phyloP scores from a whole-genome alignment of 2,329 filamentous ascomycete genomes.

The Colletotrichum incanum region DNA sequence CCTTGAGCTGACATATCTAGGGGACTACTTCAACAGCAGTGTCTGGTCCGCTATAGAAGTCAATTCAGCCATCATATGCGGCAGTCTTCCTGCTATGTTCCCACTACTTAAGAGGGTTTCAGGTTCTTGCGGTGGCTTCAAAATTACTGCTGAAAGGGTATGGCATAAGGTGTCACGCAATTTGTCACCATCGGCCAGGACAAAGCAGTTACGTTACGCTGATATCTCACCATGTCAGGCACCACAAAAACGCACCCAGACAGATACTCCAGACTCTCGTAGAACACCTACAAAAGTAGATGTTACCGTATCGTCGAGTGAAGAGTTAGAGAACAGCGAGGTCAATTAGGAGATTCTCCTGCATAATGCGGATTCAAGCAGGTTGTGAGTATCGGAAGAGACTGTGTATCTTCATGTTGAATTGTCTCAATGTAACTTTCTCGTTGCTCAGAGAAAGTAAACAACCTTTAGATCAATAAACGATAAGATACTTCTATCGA shows the following conservation, averaged over 20 bases:
- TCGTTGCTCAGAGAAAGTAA: background rate
- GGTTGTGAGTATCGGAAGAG: background rate
- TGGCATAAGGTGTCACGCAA: background rate
- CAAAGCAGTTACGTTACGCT: background rate
- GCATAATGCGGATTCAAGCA: background rate
- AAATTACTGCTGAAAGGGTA: background rate
- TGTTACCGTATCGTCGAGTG: background rate
- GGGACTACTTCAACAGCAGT: constrained; percentile 49
- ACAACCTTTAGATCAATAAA: background rate
- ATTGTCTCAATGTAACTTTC: background rate
- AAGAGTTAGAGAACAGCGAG: background rate
- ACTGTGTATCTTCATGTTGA: background rate
- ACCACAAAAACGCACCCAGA: background rate
- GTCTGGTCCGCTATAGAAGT: constrained; percentile 53
- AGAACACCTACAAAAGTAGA: background rate
- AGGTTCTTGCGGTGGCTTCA: background rate
- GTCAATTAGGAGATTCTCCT: background rate
- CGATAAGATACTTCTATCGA: too few species aligned
- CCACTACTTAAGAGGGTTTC: constrained; percentile 50
- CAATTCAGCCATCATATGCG: constrained; percentile 58
- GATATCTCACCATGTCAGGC: background rate
- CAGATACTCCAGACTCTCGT: background rate
- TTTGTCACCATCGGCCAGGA: background rate
- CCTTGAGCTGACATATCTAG: constrained; percentile 25
- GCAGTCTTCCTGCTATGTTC: constrained; percentile 58